Base-by-base conservation (phyloP, 1,284 basidiomycete species). In the Kalmanozyma brasiliensis region DNA sequence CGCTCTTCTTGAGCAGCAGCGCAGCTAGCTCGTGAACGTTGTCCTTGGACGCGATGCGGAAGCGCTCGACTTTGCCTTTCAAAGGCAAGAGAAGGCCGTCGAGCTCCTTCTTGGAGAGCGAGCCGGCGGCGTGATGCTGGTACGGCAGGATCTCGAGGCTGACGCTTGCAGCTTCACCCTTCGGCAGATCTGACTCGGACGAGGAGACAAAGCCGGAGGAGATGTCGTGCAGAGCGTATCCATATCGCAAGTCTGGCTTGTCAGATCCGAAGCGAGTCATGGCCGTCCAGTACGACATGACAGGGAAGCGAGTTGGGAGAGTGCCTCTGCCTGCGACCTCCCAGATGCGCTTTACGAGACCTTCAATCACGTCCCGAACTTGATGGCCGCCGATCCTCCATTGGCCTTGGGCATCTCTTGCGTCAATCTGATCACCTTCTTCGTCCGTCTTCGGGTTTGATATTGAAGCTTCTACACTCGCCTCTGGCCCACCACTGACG, bases 161-260 rank as follows among this genome's bases (percentile, higher is more conserved):
- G 4, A 19, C 14, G 0, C 19, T 29, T 13, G 34, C 13, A 16
- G 32, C 36, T 16, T 41, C 42, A 22, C 10, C 2, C 6, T 44
- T 19, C 4, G 19, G 14, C 19, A 14, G 26, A 0, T 47, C 40
- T 0, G 41, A 9, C 11, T 53, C 34, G 19, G 49, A 45, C 3
- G 49, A 43, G 4, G 67, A 49, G 9, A n/a, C 20, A 11, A 72
- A 52, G 24, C 52, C 56, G 3, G 52, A 22, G 1, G 64, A 59
- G 10, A 80, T 53, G 29, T 79, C 73, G 29, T 59, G 52, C 2
- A 80, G 59, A 22, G 58, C 19, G 10, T 94, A 86, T 42, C 87
- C 88, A 83, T 92, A 94, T 49, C 94, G 87, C 45, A 89, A 88
- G 83, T 98, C 94, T 34, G 94, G 94, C 85, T 98, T 98, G 84